Conservation (phyloP, 139 green algal genomes). For the Pedinophyceae sp. region DNA sequence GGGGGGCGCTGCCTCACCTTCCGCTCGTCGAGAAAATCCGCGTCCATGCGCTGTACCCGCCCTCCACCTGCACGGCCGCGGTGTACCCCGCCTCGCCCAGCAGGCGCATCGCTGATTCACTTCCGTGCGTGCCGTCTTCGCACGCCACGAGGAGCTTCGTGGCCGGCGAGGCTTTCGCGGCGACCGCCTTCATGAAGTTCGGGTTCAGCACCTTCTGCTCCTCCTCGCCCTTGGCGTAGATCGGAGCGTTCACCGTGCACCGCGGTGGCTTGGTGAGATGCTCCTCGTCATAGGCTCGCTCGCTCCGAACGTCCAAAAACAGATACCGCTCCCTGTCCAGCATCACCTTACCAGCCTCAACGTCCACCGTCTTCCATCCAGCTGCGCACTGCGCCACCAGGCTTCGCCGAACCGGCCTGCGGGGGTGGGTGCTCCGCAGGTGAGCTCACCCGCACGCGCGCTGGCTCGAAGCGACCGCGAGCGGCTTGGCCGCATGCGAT, state of each 20-base stretch:
- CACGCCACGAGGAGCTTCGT: slow-evolving; percentile 15
- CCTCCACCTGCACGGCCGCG: slow-evolving; percentile 6
- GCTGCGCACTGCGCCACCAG: too few relatives aligned
- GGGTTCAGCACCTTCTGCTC: slow-evolving; percentile 6
- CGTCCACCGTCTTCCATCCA: too few relatives aligned
- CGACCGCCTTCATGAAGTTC: slow-evolving; percentile 14
- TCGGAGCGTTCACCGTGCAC: slow-evolving; percentile 8
- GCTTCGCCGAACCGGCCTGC: too few relatives aligned
- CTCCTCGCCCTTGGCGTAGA: background rate
- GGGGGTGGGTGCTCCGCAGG: too few relatives aligned
- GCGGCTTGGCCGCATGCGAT: too few relatives aligned
- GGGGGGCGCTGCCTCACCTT: slow-evolving; percentile 5
- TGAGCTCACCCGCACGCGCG: too few relatives aligned
- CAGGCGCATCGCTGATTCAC: slow-evolving; percentile 8
- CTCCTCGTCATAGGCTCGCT: slow-evolving; percentile 15
- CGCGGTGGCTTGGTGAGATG: slow-evolving; percentile 22
- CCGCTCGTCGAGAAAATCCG: slow-evolving; percentile 4
- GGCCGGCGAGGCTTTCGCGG: background rate
- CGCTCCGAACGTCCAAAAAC: too few relatives aligned
- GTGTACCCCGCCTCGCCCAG: slow-evolving; percentile 11
- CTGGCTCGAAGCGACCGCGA: too few relatives aligned
- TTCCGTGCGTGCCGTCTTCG: slow-evolving; percentile 10
- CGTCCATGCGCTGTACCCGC: slow-evolving; percentile 12
- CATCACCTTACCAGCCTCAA: too few relatives aligned
- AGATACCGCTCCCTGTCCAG: too few relatives aligned